Conservation (phyloP, 352 stramenopile species). For the Pythium aquatile region DNA sequence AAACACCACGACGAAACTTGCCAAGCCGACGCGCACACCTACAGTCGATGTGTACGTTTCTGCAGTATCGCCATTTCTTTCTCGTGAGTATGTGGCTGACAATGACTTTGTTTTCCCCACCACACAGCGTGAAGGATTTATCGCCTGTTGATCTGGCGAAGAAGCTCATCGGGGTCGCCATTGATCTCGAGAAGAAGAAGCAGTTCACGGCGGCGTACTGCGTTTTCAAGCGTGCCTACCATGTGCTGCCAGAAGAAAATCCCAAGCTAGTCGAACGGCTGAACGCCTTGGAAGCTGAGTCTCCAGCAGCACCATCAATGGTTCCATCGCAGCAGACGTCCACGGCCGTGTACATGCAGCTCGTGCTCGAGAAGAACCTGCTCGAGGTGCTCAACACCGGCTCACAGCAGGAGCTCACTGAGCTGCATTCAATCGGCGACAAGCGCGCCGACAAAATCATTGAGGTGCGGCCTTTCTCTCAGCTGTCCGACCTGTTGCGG, state of each 20-base stretch:
- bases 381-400: conserved; percentile 50
- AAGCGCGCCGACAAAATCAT: conserved; percentile 53
- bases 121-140: conserved; percentile 25
- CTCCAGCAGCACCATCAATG: conserved; percentile 14
- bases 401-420: conserved; percentile 36
- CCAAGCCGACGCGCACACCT: neutral
- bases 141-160: conserved; percentile 46
- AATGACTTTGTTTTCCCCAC: neutral
- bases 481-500: conserved; percentile 43
- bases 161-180: conserved; percentile 52
- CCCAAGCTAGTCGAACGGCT: conserved; percentile 47
- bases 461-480: conserved; percentile 36
- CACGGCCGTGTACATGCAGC: conserved; percentile 33
- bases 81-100: neutral
- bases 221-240: conserved; percentile 55
- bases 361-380: conserved; percentile 51
- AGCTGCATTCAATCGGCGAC: conserved; percentile 49
- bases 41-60: conserved; percentile 12
- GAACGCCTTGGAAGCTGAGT: conserved; percentile 31
- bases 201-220: conserved; percentile 36
- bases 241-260: conserved; percentile 48
- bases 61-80: neutral
- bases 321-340: conserved; percentile 42
- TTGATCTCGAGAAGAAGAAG: conserved; percentile 47
- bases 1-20: neutral